phyloP scores from a whole-genome alignment of 768 basidiomycete species.

The Tylopilus sp. region DNA sequence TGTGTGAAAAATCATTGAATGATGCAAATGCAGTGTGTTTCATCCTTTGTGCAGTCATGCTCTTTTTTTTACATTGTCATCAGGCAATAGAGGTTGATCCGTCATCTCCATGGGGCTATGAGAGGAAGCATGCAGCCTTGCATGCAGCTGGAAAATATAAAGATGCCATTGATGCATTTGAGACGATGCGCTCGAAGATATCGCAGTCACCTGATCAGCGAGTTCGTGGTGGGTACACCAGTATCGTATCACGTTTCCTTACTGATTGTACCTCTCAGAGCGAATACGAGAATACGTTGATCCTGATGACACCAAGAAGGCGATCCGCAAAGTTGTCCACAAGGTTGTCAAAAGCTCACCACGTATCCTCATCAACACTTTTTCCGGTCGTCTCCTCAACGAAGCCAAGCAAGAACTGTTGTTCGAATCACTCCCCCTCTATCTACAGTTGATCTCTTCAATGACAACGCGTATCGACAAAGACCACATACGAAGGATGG shows the following conservation, averaged over 20 bases:
- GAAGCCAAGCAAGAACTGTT: neutral
- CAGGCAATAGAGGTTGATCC: neutral
- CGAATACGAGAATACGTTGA: neutral
- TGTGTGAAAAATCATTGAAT: neutral
- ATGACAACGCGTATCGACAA: conserved; percentile 2
- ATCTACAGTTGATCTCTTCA: conserved; percentile 8
- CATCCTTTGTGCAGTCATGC: neutral
- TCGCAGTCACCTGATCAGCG: neutral
- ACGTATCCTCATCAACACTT: neutral
- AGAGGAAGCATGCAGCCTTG: neutral
- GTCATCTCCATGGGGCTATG: neutral
- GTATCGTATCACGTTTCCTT: no score
- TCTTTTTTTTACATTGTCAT: neutral
- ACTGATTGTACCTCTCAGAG: neutral
- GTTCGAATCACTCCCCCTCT: conserved; percentile 3
- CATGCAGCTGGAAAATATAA: neutral
- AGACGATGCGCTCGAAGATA: neutral
- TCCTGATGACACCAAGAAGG: neutral
- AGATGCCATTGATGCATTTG: neutral
- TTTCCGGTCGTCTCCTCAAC: conserved; percentile 4
- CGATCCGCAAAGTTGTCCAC: neutral
- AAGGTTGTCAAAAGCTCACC: neutral
- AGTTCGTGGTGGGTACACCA: neutral
- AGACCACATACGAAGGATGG: neutral
- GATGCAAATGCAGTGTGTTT: neutral